Evolutionary conservation across 208 protist genomes (phyloP).

Genomic region (Ichthyophonus hoferi): DNA sequence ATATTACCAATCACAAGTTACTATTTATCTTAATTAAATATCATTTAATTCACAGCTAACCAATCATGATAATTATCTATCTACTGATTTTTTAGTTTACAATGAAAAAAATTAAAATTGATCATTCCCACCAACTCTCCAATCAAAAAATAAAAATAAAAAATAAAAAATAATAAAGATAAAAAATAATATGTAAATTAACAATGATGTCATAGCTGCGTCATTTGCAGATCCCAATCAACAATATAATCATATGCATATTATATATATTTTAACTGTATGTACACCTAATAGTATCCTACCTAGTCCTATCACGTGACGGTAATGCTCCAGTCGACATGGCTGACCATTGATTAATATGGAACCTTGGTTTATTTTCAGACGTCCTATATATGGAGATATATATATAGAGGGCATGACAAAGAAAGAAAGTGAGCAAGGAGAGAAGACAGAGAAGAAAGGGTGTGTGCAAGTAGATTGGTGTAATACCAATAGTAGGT

Average conservation of each 20-base stretch:
- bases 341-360: background rate
- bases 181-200: background rate
- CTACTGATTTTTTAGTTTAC: too few species aligned
- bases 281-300: background rate
- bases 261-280: background rate
- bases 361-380: background rate
- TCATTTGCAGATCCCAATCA: background rate
- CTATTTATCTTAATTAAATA: too few species aligned
- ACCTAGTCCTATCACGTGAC: background rate
- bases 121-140: too few species aligned
- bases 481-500: too few species aligned
- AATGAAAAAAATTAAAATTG: too few species aligned
- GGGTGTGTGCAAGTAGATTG: background rate
- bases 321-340: background rate
- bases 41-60: too few species aligned
- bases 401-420: background rate
- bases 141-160: too few species aligned
- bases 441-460: background rate
- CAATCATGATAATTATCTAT: too few species aligned
- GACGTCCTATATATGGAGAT: background rate
- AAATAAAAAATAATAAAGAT: background rate
- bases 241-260: background rate
- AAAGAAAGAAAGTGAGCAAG: background rate
- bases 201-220: background rate
- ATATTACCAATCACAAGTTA: too few species aligned